Evolutionary conservation across 345 rosid species (phyloP).

Genomic region (Eucalyptus sp.): DNA sequence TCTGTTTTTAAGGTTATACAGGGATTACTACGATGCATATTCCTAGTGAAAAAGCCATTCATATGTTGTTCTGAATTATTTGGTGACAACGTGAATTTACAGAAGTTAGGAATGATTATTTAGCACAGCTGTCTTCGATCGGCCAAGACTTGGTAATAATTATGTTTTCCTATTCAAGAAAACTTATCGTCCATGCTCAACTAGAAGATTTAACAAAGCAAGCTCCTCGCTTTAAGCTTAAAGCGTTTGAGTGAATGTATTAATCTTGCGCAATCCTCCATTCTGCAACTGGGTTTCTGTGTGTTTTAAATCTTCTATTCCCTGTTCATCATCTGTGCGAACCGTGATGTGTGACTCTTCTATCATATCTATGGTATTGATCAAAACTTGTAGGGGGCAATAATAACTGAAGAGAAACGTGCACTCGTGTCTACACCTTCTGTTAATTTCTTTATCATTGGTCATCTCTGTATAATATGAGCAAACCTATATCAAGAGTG

Average conservation of each 20-base stretch:
- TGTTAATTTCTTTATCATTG: background rate
- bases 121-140: background rate
- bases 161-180: background rate
- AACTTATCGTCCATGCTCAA: background rate
- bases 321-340: background rate
- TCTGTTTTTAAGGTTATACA: background rate
- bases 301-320: background rate
- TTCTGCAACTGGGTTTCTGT: background rate
- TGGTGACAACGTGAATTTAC: background rate
- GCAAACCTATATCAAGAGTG: background rate
- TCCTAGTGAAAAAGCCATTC: background rate
- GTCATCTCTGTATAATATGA: background rate
- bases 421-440: background rate
- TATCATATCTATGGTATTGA: background rate
- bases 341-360: background rate
- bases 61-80: background rate
- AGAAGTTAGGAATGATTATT: background rate
- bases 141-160: background rate
- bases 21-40: background rate
- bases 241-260: background rate
- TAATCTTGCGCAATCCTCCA: background rate
- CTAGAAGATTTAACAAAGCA: background rate
- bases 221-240: background rate
- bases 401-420: background rate
- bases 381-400: background rate